Conservation (phyloP, 2,329 filamentous ascomycete species). For the Aspergillus texensis region DNA sequence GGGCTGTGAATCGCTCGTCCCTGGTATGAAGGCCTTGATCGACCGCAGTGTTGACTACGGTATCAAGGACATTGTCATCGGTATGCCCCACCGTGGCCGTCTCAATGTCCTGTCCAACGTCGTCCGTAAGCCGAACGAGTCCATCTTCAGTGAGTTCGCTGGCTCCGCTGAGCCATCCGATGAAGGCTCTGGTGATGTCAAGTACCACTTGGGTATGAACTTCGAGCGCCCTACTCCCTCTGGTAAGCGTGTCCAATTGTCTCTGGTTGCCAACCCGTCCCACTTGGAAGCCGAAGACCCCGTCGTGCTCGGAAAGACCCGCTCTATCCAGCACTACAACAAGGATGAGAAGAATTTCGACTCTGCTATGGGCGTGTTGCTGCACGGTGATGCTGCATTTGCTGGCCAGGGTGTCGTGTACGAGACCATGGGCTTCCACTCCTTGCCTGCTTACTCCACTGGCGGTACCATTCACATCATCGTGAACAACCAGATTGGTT, state of each 20-base stretch:
- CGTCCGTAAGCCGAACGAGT: constrained; percentile 98
- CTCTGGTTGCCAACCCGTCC: constrained; percentile 95
- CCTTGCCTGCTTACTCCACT: constrained; percentile 92
- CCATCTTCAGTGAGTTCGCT: constrained; percentile 98
- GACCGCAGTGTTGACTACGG: constrained; percentile 98
- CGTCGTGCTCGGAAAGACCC: constrained; percentile 94
- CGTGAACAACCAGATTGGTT: constrained; percentile 99
- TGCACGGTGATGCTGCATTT: constrained; percentile 97
- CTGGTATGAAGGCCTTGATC: constrained; percentile 98
- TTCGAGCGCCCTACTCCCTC: constrained; percentile 98
- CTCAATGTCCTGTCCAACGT: constrained; percentile 98
- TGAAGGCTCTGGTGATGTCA: constrained; percentile 97
- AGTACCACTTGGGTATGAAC: constrained; percentile 99
- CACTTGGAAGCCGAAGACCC: constrained; percentile 98
- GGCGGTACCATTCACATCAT: constrained; percentile 96
- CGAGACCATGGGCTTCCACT: constrained; percentile 97
- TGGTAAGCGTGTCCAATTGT: constrained; percentile 98
- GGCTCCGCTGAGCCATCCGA: constrained; percentile 85
- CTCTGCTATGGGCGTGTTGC: constrained; percentile 90
- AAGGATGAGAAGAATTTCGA: constrained; percentile 87
- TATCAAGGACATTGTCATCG: constrained; percentile 98
- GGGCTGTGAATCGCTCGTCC: constrained; percentile 94
- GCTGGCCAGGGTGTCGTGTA: constrained; percentile 97
- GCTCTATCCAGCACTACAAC: constrained; percentile 98
- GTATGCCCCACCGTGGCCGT: constrained; percentile 98